phyloP scores from a whole-genome alignment of 768 basidiomycete species.

The Boletus speciosus region DNA sequence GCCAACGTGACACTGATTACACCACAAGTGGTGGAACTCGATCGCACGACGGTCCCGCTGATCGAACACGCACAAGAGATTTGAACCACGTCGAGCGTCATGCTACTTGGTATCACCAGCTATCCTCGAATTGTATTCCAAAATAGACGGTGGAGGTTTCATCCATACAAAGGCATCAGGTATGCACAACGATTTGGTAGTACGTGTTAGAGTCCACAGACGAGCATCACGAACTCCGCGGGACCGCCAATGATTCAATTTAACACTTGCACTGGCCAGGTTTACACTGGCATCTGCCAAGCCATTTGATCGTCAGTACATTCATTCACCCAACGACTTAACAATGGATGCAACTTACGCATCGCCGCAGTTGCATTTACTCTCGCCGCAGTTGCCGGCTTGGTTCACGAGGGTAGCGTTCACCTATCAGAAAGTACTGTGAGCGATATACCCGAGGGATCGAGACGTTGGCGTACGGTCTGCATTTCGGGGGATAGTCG shows the following conservation, averaged over 20 bases:
- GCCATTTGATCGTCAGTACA: not conserved
- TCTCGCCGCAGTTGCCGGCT: slow-evolving; percentile 4
- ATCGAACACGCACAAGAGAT: not conserved
- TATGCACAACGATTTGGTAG: not conserved
- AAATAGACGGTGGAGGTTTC: not conserved
- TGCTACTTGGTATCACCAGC: not conserved
- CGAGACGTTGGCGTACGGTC: slow-evolving; percentile 5
- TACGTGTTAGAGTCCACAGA: not conserved
- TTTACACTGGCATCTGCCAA: slow-evolving; percentile 17
- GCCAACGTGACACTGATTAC: not conserved
- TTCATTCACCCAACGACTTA: not conserved
- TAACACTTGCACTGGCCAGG: slow-evolving; percentile 13
- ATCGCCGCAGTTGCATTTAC: slow-evolving; percentile 8
- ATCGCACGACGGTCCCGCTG: not conserved
- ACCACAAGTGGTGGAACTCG: not conserved
- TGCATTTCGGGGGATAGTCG: slow-evolving; percentile 9
- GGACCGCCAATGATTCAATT: not conserved
- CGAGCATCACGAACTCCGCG: not conserved
- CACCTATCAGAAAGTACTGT: not conserved
- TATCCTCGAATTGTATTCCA: not conserved
- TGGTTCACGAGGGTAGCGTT: slow-evolving; percentile 16
- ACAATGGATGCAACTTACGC: not conserved
- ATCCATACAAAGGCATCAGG: not conserved
- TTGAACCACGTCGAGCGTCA: not conserved
- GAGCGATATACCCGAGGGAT: not conserved